Evolutionary conservation across 2,329 filamentous ascomycete species (phyloP), one percentile per base, ranked within the genome.

Genomic region (Colletotrichum tanaceti): DNA sequence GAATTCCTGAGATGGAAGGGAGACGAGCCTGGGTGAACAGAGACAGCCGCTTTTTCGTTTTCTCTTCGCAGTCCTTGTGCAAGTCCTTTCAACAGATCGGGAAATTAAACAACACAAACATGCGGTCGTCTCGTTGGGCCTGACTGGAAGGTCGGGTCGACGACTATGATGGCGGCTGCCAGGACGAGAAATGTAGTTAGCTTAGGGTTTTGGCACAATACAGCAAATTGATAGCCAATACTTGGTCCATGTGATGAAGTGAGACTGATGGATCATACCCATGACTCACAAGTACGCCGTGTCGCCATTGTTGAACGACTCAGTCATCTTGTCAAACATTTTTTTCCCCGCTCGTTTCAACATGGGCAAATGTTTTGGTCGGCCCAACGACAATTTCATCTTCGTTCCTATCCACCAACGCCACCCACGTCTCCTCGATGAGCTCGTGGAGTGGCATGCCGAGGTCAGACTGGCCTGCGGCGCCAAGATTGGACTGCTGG

Each of bases 371-470:
- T 24, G 54, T 49, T 43, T 61, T 71, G 13, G 61, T 65, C 11
- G 68, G 68, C 38, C 70, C 70, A 6, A 71, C 70, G 6, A 69
- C 41, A 24, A 71, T 69, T 54, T 71, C 70, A 1, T 85, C 78
- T 54, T 83, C 79, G 16, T 82, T 77, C 3, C 82, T 82, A 3
- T 73, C 70, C 11, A 73, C 70, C 52, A 88, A 72, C 3, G 78
- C 82, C 3, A 73, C 71, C 78, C 82, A 87, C 6, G 82, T 81
- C 71, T 82, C 80, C 0, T 85, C 78, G 2, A 77, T 78, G 71
- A 84, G 88, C 32, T 80, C 74, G 1, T 28, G 75, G 43, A 82
- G 71, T 1, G 79, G 75, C 71, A 81, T 80, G 0, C 80, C 80
- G 53, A 81, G 60, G 46, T 75, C 55, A 16, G 70, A 75, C 63